A percentile compares a stretch with the other conserved stretches of the same genome.
phyloP scores from a whole-genome alignment of 1,284 basidiomycete species.

The Sanghuangporus weigelae region DNA sequence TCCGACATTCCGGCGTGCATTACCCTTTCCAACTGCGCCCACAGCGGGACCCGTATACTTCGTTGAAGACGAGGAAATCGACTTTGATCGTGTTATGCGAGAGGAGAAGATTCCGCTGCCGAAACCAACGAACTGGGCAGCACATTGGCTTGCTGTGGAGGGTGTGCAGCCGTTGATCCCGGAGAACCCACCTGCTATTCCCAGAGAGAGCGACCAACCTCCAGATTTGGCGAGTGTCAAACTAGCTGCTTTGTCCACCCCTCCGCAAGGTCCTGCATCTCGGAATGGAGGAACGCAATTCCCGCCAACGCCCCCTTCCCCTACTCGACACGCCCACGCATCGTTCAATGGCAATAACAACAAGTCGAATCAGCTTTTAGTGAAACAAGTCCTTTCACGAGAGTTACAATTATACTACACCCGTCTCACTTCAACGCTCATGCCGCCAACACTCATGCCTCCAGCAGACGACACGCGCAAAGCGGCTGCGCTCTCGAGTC shows the following conservation, averaged over 20 bases:
- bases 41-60: constrained; percentile 77
- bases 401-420: constrained; percentile 96
- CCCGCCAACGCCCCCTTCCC: constrained; percentile 28
- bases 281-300: constrained; percentile 25
- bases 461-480: constrained; percentile 60
- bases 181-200: constrained; percentile 87
- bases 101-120: constrained; percentile 79
- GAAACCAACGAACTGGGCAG: constrained; percentile 75
- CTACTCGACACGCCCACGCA: constrained; percentile 27
- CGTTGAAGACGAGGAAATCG: constrained; percentile 95
- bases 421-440: constrained; percentile 81
- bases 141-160: constrained; percentile 98
- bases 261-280: constrained; percentile 18
- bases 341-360: constrained; percentile 30
- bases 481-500: constrained; percentile 84
- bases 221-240: constrained; percentile 27
- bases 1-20: constrained; percentile 68
- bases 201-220: constrained; percentile 41
- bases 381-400: constrained; percentile 90
- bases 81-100: constrained; percentile 86
- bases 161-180: constrained; percentile 96
- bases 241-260: constrained; percentile 18
- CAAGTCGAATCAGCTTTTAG: constrained; percentile 55
- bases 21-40: constrained; percentile 57
- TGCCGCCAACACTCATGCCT: constrained; percentile 62